These are phyloP conservation scores for Nakazawaea ernobii DNA, from an alignment of 805 yeast species.

Conservation along the genomic window DNA sequence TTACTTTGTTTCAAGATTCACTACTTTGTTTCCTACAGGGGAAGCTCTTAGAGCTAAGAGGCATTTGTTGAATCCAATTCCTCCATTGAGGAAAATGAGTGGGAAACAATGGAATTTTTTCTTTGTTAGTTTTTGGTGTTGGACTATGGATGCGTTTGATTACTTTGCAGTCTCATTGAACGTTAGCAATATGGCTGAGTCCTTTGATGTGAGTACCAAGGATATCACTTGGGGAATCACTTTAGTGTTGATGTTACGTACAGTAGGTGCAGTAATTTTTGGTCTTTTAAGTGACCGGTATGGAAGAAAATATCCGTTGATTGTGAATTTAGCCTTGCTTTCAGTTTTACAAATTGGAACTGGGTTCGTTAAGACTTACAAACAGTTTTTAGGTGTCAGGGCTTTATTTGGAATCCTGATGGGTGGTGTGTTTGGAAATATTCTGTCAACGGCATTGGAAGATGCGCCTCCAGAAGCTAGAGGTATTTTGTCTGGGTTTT, in stretches of 20 bases:
- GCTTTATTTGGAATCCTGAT: slow-evolving; percentile 63
- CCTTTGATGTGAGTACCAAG: slow-evolving; percentile 37
- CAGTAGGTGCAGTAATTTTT: slow-evolving; percentile 64
- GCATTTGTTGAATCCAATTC: slow-evolving; percentile 35
- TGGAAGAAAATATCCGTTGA: slow-evolving; percentile 67
- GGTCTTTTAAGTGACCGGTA: slow-evolving; percentile 56
- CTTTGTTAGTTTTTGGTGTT: slow-evolving; percentile 52
- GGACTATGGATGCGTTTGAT: slow-evolving; percentile 74
- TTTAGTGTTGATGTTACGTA: slow-evolving; percentile 63
- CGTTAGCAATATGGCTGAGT: slow-evolving; percentile 42
- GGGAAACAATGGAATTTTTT: slow-evolving; percentile 51
- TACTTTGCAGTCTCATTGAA: slow-evolving; percentile 59
- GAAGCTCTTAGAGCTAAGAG: slow-evolving; percentile 13
- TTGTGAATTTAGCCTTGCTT: slow-evolving; percentile 45
- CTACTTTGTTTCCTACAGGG: slow-evolving; percentile 43
- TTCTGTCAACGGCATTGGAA: slow-evolving; percentile 62
- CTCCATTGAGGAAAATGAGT: slow-evolving; percentile 30
- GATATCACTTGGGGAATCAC: slow-evolving; percentile 71
- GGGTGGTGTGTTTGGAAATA: slow-evolving; percentile 69
- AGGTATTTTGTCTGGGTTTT: slow-evolving; percentile 57
- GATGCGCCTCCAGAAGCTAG: slow-evolving; percentile 56
- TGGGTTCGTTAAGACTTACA: slow-evolving; percentile 55
- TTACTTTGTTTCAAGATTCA: slow-evolving; percentile 30
- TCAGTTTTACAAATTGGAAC: slow-evolving; percentile 57
- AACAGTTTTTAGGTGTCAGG: slow-evolving; percentile 55